These are phyloP conservation scores for Dactylellina haptotyla DNA, from an alignment of 2,329 filamentous ascomycete genomes.

Conservation along the genomic window DNA sequence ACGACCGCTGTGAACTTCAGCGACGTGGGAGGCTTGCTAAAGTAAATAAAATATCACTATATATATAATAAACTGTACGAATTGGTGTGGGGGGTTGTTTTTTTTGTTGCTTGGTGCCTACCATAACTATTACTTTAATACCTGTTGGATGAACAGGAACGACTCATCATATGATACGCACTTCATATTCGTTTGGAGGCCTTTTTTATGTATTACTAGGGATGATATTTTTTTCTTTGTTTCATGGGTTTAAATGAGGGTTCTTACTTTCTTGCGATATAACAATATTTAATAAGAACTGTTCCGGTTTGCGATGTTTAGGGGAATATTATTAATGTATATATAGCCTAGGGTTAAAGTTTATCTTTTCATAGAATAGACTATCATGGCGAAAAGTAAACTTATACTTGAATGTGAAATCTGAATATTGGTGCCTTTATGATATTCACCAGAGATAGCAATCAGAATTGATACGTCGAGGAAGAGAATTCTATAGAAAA, in stretches of 20 bases:
- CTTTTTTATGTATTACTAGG: not conserved
- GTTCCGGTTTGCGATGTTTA: not conserved
- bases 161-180: too few relatives aligned
- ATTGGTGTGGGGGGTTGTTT: too few relatives aligned
- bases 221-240: not conserved
- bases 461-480: too few relatives aligned
- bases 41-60: conserved; percentile 7
- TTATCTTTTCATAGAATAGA: not conserved
- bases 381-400: not conserved
- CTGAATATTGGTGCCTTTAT: too few relatives aligned
- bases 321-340: not conserved
- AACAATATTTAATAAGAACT: not conserved
- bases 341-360: too few relatives aligned
- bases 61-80: too few relatives aligned
- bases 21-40: conserved; percentile 40
- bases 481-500: too few relatives aligned
- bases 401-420: not conserved
- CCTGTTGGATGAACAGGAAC: too few relatives aligned
- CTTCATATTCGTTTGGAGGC: not conserved
- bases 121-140: not conserved
- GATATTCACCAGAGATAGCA: too few relatives aligned
- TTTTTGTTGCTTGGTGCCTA: too few relatives aligned
- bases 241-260: not conserved
- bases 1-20: conserved; percentile 20
- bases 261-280: not conserved